Evolutionary conservation across 208 protist genomes (phyloP).

Genomic region (Trypanosoma avium): DNA sequence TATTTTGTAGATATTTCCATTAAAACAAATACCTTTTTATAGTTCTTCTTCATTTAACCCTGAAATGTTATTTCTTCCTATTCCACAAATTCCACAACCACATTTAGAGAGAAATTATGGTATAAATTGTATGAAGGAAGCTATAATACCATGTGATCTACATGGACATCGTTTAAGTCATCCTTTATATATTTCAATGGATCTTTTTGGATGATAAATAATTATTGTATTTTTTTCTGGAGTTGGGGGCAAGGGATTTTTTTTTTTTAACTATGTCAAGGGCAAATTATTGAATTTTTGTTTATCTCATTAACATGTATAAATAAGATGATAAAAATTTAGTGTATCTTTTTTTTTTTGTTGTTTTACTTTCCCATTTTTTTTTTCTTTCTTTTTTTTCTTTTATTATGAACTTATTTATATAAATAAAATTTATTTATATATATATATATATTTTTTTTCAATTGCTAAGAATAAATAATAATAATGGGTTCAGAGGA

Average conservation of each 20-base stretch:
- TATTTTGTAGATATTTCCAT: conserved; percentile 34
- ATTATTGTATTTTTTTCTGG: not conserved
- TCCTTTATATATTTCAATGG: conserved; percentile 20
- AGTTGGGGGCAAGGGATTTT: not conserved
- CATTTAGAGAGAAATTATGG: conserved; percentile 20
- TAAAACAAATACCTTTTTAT: conserved; percentile 10
- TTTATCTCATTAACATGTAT: too few species aligned
- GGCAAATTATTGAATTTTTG: too few species aligned
- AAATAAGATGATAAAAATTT: too few species aligned
- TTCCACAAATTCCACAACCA: conserved; percentile 1
- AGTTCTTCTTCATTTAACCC: not conserved
- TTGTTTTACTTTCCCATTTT: too few species aligned
- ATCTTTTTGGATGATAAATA: not conserved
- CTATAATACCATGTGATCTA: conserved; percentile 22
- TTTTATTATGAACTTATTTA: not conserved
- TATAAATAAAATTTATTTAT: conserved; percentile 5
- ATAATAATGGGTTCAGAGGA: too few species aligned
- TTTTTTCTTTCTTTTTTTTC: not conserved
- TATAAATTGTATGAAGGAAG: conserved; percentile 24
- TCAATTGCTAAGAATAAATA: too few species aligned
- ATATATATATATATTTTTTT: not conserved
- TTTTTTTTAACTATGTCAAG: not conserved
- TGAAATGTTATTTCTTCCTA: conserved; percentile 10
- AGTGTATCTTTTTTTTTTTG: not conserved
- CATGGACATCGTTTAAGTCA: conserved; percentile 24